phyloP scores from a whole-genome alignment of 306 rosid species.

The Astragalus glycyphyllos region DNA sequence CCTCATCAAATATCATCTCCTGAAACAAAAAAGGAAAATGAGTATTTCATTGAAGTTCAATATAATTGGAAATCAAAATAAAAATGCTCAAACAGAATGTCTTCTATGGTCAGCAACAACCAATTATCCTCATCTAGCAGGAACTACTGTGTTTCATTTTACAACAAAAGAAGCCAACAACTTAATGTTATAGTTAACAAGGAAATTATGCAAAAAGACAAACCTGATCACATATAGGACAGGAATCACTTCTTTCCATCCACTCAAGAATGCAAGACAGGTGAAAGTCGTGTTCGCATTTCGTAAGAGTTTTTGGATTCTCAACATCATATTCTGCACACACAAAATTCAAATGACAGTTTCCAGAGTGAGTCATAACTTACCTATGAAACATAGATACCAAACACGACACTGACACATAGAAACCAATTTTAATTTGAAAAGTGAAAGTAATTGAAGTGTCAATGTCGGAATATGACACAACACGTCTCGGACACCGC shows the following conservation, averaged over 20 bases:
- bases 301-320: conserved; percentile 64
- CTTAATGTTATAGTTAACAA: conserved; percentile 24
- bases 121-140: conserved; percentile 14
- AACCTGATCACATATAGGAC: conserved; percentile 88
- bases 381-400: not conserved
- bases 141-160: not conserved
- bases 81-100: conserved; percentile 7
- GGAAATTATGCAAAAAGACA: conserved; percentile 32
- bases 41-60: conserved; percentile 17
- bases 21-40: conserved; percentile 35
- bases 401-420: too few species aligned
- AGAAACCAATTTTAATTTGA: too few species aligned
- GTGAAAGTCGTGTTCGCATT: conserved; percentile 80
- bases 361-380: conserved; percentile 6
- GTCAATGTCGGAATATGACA: too few species aligned
- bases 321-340: conserved; percentile 68
- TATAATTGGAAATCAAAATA: not conserved
- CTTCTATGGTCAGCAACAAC: conserved; percentile 20
- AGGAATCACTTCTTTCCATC: conserved; percentile 77
- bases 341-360: conserved; percentile 8
- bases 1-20: conserved; percentile 55
- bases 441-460: too few species aligned
- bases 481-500: too few species aligned
- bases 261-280: conserved; percentile 81
- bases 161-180: conserved; percentile 7